Percentiles rank a stretch among this genome's conserved stretches.
These are phyloP conservation scores for Alliaria petiolata DNA, from an alignment of 345 rosid species.

Conservation along the genomic window DNA sequence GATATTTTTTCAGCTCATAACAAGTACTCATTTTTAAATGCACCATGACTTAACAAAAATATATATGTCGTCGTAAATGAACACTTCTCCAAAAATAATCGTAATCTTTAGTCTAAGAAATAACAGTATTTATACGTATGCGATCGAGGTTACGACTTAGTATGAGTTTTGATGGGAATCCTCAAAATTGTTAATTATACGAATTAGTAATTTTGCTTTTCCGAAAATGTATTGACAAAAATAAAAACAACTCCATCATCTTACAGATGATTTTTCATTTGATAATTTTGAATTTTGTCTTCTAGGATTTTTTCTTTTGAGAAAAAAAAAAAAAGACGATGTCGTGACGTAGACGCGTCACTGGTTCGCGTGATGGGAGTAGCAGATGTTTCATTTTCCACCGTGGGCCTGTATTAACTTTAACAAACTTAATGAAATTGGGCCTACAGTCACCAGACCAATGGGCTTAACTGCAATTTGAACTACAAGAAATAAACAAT, in stretches of 20 bases:
- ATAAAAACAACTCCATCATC: not conserved
- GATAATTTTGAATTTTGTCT: not conserved
- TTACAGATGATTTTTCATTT: not conserved
- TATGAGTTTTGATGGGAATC: not conserved
- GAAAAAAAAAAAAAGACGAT: not conserved
- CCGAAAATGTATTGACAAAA: not conserved
- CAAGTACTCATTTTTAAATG: not conserved
- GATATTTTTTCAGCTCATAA: not conserved
- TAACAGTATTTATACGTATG: too few relatives aligned
- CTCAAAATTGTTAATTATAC: not conserved
- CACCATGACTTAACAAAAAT: not conserved
- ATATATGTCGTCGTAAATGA: not conserved
- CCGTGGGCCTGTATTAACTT: not conserved
- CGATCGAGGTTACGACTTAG: not conserved
- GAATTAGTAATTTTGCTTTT: not conserved
- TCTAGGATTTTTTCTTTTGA: not conserved
- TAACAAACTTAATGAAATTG: not conserved
- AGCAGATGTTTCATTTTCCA: not conserved
- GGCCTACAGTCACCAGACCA: not conserved
- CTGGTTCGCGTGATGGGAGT: slow-evolving; percentile 1
- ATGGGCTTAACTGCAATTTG: not conserved
- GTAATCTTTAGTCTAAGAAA: too few relatives aligned
- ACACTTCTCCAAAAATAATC: not conserved
- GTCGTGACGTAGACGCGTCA: slow-evolving; percentile 6
- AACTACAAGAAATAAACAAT: not conserved